These are phyloP conservation scores for Platismatia glauca DNA, from an alignment of 495 filamentous ascomycete species.

Conservation along the genomic window DNA sequence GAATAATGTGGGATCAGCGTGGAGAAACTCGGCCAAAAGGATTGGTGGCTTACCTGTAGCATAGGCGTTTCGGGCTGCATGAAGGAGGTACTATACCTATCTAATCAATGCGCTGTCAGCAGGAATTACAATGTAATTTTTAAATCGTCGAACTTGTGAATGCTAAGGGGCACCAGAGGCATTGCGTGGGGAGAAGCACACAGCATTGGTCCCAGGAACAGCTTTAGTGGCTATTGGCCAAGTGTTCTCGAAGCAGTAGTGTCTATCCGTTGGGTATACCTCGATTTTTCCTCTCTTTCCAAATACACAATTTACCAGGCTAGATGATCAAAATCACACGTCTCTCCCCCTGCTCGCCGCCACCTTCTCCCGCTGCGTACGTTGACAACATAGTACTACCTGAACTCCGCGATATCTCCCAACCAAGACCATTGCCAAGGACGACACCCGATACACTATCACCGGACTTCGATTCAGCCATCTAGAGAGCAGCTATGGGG, in stretches of 20 bases:
- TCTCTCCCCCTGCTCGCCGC: not conserved
- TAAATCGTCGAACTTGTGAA: no score
- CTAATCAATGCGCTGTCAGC: no score
- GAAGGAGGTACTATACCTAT: not conserved
- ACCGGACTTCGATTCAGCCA: not conserved
- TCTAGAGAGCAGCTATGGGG: slow-evolving; percentile 20
- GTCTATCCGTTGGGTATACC: no score
- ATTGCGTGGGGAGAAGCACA: no score
- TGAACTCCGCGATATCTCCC: not conserved
- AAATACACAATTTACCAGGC: not conserved
- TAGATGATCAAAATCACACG: not conserved
- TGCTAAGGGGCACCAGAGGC: no score
- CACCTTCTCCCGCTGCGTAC: not conserved
- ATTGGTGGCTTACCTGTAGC: not conserved
- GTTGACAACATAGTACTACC: not conserved
- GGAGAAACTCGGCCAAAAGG: not conserved
- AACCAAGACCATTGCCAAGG: not conserved
- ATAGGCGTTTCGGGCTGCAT: not conserved
- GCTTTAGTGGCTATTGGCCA: no score
- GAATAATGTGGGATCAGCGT: no score
- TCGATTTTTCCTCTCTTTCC: not conserved
- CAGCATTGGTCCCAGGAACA: no score
- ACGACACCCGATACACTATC: not conserved
- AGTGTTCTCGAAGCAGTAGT: no score
- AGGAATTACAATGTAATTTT: no score